Evolutionary conservation across 2,329 filamentous ascomycete species (phyloP).

Genomic region (Coleophoma crateriformis): DNA sequence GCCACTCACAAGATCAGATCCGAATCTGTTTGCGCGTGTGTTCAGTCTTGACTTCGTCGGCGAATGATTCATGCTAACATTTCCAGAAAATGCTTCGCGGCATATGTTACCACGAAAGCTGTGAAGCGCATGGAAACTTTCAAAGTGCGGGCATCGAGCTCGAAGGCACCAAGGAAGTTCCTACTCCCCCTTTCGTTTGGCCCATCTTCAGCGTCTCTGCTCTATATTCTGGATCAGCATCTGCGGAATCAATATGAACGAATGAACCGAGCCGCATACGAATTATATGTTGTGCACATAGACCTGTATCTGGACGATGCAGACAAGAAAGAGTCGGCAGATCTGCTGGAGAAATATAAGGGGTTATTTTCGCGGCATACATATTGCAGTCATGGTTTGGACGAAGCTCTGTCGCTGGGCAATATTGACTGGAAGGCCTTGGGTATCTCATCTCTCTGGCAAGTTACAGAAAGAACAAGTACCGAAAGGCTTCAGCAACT

Average conservation of each 20-base stretch:
- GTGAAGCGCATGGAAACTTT: conserved; percentile 72
- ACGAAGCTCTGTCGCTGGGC: conserved; percentile 48
- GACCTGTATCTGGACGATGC: conserved; percentile 24
- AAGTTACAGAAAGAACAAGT: conserved; percentile 10
- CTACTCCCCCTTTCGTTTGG: conserved; percentile 81
- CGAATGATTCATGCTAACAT: conserved; percentile 10
- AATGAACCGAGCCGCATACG: conserved; percentile 61
- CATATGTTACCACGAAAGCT: conserved; percentile 73
- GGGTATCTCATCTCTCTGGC: conserved; percentile 8
- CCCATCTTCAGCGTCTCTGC: conserved; percentile 69
- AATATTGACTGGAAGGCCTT: conserved; percentile 50
- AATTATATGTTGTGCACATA: conserved; percentile 53
- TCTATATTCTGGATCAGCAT: conserved; percentile 70
- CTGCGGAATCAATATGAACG: conserved; percentile 59
- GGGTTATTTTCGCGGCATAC: conserved; percentile 59
- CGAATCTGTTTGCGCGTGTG: conserved; percentile 26
- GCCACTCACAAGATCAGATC: conserved; percentile 25
- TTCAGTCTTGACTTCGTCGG: neutral
- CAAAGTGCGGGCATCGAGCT: conserved; percentile 36
- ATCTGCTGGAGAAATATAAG: conserved; percentile 40
- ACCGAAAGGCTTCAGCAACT: conserved; percentile 41
- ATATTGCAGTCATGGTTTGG: conserved; percentile 59
- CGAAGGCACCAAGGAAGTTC: conserved; percentile 39
- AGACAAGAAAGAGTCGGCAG: conserved; percentile 19
- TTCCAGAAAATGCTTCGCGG: conserved; percentile 65